Percentiles rank a stretch among this genome's conserved stretches.
Conservation (phyloP, 306 rosid species). For the Cucurbita pepo region DNA sequence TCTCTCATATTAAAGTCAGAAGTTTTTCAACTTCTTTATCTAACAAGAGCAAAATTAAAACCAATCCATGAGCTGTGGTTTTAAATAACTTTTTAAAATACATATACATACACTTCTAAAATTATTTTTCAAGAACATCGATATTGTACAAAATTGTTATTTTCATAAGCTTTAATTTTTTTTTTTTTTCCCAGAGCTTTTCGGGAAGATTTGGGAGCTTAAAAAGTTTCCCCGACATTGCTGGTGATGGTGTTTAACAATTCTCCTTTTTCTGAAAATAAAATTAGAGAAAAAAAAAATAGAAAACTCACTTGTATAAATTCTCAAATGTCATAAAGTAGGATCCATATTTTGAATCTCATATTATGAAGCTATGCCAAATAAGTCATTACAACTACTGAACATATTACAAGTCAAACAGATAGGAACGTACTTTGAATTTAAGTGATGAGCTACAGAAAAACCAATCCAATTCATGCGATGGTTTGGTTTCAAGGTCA, state of each 20-base stretch:
- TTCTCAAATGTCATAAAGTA: not conserved
- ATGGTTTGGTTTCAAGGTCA: constrained; percentile 88
- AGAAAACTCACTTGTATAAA: too few species aligned
- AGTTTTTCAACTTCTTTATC: not conserved
- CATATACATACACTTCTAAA: not conserved
- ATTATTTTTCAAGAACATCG: not conserved
- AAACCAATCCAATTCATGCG: constrained; percentile 99
- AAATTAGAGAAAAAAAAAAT: not conserved
- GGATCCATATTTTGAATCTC: not conserved
- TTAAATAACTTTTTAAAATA: not conserved
- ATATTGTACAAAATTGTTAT: not conserved
- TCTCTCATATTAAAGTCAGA: not conserved
- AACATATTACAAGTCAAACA: constrained; percentile 2
- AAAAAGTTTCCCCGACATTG: not conserved
- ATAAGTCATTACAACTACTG: not conserved
- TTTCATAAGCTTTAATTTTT: not conserved
- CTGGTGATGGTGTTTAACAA: not conserved
- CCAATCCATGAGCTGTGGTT: not conserved
- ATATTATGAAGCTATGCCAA: not conserved
- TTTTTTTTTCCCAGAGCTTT: not conserved
- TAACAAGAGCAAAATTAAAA: not conserved
- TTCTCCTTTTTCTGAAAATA: not conserved
- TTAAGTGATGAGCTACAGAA: constrained; percentile 86
- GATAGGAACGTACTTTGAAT: constrained; percentile 49
- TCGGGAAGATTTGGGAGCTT: not conserved